Evolutionary conservation across 2,329 filamentous ascomycete genomes (phyloP), one percentile per base, ranked within the genome.

Genomic region (Diaporthe ampelina): DNA sequence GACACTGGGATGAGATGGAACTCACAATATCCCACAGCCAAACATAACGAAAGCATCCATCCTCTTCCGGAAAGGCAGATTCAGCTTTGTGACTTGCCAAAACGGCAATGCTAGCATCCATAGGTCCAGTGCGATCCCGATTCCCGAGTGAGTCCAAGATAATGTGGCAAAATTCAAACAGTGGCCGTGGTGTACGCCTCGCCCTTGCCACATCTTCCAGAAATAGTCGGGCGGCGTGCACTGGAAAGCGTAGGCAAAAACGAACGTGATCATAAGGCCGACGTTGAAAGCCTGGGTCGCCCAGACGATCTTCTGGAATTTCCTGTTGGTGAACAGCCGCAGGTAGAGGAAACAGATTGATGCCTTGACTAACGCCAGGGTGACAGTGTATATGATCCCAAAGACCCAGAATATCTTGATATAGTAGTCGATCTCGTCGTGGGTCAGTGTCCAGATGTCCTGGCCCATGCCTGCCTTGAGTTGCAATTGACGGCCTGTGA

Each of bases 391-490:
- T n/a, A 74, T 35, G 3, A 82, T 73, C 40, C 84, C 84, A 76
- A 83, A 70, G 43, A 63, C 35, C 19, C 48, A 74, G 32, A 74
- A 74, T 19, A 70, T 26, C 26, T 72, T 35, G 15, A 76, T 50
- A 13, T 74, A 71, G 21, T 74, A 52, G 43, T 67, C 67, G 32
- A 77, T 77, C 24, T 76, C 45, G 26, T 65, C 61, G 19, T 75
- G 72, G 3, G 74, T 57, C 3, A 77, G 72, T 8, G 76, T 77
- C 76, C 76, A 77, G 35, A 77, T 63, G 10, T 77, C 72, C 19
- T n/a, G 29, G 19, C 76, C 76, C 24, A 77, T 67, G 21, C 76
- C 76, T 21, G 78, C 78, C 24, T 83, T 86, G 58, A 90, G 83
- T 81, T 79, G 0, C 80, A 74, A 67, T 83, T 79, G 73, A 79